A percentile compares a stretch with the other conserved stretches of the same genome.
phyloP scores from a whole-genome alignment of 495 filamentous ascomycete species.

The Lophium mytilinum region DNA sequence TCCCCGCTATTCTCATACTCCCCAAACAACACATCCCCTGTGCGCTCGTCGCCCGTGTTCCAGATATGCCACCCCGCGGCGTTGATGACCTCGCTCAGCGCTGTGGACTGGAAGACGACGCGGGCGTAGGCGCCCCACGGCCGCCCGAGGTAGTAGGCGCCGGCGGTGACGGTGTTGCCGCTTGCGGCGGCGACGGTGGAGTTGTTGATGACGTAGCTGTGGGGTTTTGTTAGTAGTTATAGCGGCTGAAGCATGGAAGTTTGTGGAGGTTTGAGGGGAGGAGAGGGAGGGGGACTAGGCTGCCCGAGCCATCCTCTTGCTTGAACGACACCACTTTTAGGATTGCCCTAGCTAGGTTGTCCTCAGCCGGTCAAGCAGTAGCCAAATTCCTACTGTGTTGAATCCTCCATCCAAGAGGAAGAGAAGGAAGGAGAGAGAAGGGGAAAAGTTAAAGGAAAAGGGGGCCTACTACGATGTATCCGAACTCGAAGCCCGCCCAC shows the following conservation, averaged over 20 bases:
- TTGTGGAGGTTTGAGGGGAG: neutral
- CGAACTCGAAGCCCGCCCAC: constrained; percentile 44
- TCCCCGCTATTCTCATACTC: constrained; percentile 55
- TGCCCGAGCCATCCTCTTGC: too few relatives aligned
- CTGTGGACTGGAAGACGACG: constrained; percentile 54
- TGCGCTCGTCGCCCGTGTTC: constrained; percentile 42
- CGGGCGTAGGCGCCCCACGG: constrained; percentile 56
- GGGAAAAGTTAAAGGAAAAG: too few relatives aligned
- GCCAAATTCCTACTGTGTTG: too few relatives aligned
- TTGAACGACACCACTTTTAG: too few relatives aligned
- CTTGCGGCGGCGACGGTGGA: constrained; percentile 37
- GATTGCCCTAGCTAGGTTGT: too few relatives aligned
- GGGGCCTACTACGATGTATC: constrained; percentile 39
- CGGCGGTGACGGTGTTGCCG: constrained; percentile 42
- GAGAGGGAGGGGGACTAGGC: neutral
- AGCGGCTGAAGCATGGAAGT: too few relatives aligned
- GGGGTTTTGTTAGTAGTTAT: neutral
- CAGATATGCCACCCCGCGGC: constrained; percentile 54
- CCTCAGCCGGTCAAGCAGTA: too few relatives aligned
- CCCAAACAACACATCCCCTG: constrained; percentile 46
- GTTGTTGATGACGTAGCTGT: constrained; percentile 53
- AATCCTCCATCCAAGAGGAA: too few relatives aligned
- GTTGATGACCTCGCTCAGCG: constrained; percentile 50
- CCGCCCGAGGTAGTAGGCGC: constrained; percentile 55
- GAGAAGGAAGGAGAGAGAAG: neutral